A percentile compares a stretch with the other conserved stretches of the same genome.
These are phyloP conservation scores for Claviceps sp. DNA, from an alignment of 2,329 filamentous ascomycete genomes.

Conservation along the genomic window DNA sequence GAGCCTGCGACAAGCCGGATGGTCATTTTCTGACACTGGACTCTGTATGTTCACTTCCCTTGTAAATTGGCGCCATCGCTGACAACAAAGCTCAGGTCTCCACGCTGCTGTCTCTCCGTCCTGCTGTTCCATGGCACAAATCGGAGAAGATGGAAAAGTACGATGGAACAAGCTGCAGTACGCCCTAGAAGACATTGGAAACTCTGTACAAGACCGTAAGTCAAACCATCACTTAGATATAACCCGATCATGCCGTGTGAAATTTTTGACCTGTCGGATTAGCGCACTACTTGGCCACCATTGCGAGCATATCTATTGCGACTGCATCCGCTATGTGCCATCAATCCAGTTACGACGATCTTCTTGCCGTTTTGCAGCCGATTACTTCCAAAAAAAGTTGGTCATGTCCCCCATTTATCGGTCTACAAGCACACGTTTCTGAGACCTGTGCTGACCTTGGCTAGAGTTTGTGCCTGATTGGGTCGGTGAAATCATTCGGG, in stretches of 20 bases:
- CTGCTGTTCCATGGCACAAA: constrained; percentile 42
- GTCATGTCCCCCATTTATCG: background rate
- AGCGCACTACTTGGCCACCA: constrained; percentile 43
- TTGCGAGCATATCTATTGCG: constrained; percentile 47
- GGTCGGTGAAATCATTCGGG: constrained; percentile 52
- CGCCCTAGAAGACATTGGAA: constrained; percentile 32
- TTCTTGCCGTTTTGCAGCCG: constrained; percentile 54
- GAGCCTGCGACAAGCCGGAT: constrained; percentile 64
- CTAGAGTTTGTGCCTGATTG: constrained; percentile 48
- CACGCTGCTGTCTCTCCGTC: constrained; percentile 50
- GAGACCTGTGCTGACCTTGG: constrained; percentile 8
- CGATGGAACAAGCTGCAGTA: constrained; percentile 45
- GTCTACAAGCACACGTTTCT: background rate
- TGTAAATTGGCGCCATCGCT: background rate
- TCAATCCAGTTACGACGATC: constrained; percentile 50
- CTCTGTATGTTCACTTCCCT: constrained; percentile 37
- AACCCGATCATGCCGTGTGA: background rate
- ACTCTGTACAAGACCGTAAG: constrained; percentile 35
- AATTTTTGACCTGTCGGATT: constrained; percentile 7
- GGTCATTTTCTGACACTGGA: constrained; percentile 52
- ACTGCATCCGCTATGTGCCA: constrained; percentile 31
- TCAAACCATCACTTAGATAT: background rate
- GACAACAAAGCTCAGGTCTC: constrained; percentile 27
- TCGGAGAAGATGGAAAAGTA: constrained; percentile 44
- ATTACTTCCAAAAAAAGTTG: constrained; percentile 21